Percentiles rank a stretch among this genome's conserved stretches.
These are phyloP conservation scores for Kodamaea plutei DNA, from an alignment of 1,139 yeast species.

Conservation along the genomic window DNA sequence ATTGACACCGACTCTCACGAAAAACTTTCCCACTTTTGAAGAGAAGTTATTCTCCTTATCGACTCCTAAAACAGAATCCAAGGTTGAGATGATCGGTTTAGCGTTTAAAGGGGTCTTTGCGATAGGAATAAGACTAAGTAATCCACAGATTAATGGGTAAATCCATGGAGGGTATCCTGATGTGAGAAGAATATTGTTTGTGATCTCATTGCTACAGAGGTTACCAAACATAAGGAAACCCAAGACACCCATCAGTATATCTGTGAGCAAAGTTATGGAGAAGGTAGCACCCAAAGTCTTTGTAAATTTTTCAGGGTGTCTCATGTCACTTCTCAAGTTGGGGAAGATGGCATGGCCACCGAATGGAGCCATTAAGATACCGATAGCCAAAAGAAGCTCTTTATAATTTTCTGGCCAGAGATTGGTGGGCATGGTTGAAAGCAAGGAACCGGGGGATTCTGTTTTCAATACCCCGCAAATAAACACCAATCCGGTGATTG, in stretches of 20 bases:
- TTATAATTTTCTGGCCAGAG: conserved; percentile 40
- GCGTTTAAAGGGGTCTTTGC: conserved; percentile 87
- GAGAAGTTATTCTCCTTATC: conserved; percentile 5
- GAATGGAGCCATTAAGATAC: conserved; percentile 58
- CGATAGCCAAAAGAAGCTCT: conserved; percentile 47
- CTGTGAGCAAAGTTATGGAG: conserved; percentile 65
- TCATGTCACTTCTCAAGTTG: conserved; percentile 53
- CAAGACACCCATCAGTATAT: conserved; percentile 68
- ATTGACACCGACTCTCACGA: conserved; percentile 45
- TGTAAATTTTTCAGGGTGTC: conserved; percentile 48
- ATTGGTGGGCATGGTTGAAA: conserved; percentile 42
- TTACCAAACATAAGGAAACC: conserved; percentile 90
- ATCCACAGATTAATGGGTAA: conserved; percentile 57
- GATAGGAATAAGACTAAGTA: conserved; percentile 78
- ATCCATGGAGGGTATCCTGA: conserved; percentile 71
- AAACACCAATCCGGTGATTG: conserved; percentile 39
- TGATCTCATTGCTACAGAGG: conserved; percentile 72
- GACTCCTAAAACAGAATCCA: conserved; percentile 31
- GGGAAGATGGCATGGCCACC: conserved; percentile 65
- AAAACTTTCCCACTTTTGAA: conserved; percentile 11
- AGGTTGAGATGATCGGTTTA: conserved; percentile 76
- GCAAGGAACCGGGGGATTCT: conserved; percentile 40
- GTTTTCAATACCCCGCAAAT: conserved; percentile 38
- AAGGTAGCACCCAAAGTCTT: conserved; percentile 33
- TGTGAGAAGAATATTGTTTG: conserved; percentile 67